Conservation (phyloP, 225 moss, liverwort and hornwort species). For the Thuidium tamariscinum region DNA sequence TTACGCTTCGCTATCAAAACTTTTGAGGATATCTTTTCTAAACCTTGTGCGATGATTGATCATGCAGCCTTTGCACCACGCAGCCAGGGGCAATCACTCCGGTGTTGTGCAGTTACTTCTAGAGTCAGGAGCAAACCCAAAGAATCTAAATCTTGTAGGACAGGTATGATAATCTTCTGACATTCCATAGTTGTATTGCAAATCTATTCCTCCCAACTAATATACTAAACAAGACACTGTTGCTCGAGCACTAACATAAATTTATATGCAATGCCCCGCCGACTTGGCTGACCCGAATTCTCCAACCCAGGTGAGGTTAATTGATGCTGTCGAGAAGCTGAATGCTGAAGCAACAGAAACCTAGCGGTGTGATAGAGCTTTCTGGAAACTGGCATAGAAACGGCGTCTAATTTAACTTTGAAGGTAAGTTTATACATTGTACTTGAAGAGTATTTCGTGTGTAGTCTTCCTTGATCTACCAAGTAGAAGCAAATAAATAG, state of each 20-base stretch:
- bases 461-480: neutral
- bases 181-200: neutral
- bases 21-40: neutral
- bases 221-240: neutral
- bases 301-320: slow-evolving; percentile 5
- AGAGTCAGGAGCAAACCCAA: slow-evolving; percentile 20
- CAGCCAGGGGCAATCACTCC: slow-evolving; percentile 28
- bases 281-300: slow-evolving; percentile 31
- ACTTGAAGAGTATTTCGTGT: neutral
- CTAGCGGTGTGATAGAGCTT: neutral
- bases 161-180: slow-evolving; percentile 2
- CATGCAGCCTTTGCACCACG: slow-evolving; percentile 37
- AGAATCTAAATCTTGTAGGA: slow-evolving; percentile 17
- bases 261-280: slow-evolving; percentile 8
- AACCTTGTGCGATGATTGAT: neutral
- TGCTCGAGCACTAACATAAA: neutral
- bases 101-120: slow-evolving; percentile 43
- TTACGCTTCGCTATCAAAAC: neutral
- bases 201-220: neutral
- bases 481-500: neutral
- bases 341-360: neutral
- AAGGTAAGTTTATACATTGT: neutral
- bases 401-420: neutral
- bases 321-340: slow-evolving; percentile 8
- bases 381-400: neutral